phyloP scores from a whole-genome alignment of 305 asterid species.

The Withania somnifera region DNA sequence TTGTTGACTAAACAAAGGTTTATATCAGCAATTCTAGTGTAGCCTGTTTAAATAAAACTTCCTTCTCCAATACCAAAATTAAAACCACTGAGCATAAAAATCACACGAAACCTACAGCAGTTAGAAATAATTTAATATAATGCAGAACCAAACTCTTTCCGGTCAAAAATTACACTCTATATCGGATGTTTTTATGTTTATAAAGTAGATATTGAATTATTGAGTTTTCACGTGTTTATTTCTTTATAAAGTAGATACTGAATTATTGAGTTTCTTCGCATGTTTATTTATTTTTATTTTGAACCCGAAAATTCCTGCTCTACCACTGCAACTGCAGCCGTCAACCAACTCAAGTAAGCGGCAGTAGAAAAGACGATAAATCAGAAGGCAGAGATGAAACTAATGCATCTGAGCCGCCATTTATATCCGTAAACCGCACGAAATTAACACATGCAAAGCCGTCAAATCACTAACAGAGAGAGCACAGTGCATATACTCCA shows the following conservation, averaged over 20 bases:
- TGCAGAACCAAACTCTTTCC: too few relatives aligned
- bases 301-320: too few relatives aligned
- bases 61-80: neutral
- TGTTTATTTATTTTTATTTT: too few relatives aligned
- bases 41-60: neutral
- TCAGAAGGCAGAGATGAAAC: neutral
- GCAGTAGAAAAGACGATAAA: neutral
- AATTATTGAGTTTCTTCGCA: too few relatives aligned
- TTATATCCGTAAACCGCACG: neutral
- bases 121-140: neutral
- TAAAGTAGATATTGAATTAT: too few relatives aligned
- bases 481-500: neutral
- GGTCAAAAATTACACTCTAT: too few relatives aligned
- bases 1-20: neutral
- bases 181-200: too few relatives aligned
- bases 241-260: too few relatives aligned
- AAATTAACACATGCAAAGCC: neutral
- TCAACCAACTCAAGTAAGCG: too few relatives aligned
- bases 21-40: neutral
- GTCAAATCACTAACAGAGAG: neutral
- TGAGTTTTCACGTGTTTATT: too few relatives aligned
- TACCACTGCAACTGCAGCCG: too few relatives aligned
- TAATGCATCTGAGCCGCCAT: neutral
- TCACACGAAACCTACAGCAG: neutral
- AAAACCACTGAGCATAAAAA: neutral